Percentiles rank a stretch among this genome's conserved stretches.
Conservation (phyloP, 176 grass and related monocot genomes). For the Bolboschoenus planiculmis region DNA sequence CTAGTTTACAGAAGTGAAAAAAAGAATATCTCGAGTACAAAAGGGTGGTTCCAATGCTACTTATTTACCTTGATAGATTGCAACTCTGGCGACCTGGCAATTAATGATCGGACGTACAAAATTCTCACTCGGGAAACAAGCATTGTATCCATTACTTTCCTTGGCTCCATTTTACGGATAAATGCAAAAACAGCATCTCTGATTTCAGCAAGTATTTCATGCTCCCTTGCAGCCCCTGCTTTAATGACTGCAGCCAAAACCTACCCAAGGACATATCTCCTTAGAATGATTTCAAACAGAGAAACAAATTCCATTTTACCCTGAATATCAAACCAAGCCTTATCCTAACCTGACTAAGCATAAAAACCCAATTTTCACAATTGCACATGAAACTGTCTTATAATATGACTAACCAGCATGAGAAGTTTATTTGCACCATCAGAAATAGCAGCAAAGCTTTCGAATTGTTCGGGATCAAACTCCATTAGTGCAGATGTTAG, state of each 20-base stretch:
- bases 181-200: slow-evolving; percentile 92
- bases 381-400: slow-evolving; percentile 19
- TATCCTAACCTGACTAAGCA: neutral
- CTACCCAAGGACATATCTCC: slow-evolving; percentile 29
- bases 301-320: neutral
- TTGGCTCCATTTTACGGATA: slow-evolving; percentile 97
- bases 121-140: slow-evolving; percentile 97
- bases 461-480: slow-evolving; percentile 91
- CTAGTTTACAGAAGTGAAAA: slow-evolving; percentile 20
- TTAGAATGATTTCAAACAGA: slow-evolving; percentile 15
- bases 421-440: slow-evolving; percentile 99
- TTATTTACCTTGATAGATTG: slow-evolving; percentile 82
- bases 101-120: slow-evolving; percentile 96
- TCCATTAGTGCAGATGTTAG: slow-evolving; percentile 85
- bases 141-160: slow-evolving; percentile 98
- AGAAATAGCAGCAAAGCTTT: slow-evolving; percentile 90
- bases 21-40: slow-evolving; percentile 8
- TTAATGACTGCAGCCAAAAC: slow-evolving; percentile 98
- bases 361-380: slow-evolving; percentile 6
- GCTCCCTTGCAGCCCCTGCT: slow-evolving; percentile 94
- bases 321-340: neutral
- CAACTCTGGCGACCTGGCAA: slow-evolving; percentile 94
- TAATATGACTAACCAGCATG: slow-evolving; percentile 68
- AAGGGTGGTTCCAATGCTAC: neutral
- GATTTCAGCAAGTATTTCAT: slow-evolving; percentile 99